Base-by-base conservation (phyloP, 2,329 filamentous ascomycete species). In the Diaporthe caulivora region DNA sequence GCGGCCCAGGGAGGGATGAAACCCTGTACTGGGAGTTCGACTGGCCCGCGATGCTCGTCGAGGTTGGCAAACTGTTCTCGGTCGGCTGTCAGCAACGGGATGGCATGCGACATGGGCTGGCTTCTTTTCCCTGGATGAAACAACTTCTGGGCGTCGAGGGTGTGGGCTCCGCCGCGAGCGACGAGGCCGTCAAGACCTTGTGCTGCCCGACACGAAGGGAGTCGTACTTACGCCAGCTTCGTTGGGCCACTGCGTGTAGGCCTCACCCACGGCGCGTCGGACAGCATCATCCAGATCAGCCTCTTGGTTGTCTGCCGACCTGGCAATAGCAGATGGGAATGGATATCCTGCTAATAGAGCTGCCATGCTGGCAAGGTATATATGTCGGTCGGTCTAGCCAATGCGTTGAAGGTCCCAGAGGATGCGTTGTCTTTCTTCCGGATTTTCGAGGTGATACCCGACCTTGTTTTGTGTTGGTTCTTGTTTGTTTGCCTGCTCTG, bases 1-100 rank as follows among this genome's bases (percentile, higher is more conserved):
- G 92, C 91, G 4, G 90, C 90, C 86, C 93, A 95, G 1, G 85
- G 73, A 1, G 94, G 94, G 67, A 97, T 94, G 0, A 81, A 81
- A 15, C 94, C 94, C 49, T 84, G 86, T 7, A 96, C 87, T 0
- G 79, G 78, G 17, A 96, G 87, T 64, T 91, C 85, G 5, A 95
- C 83, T 0, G 93, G 92, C 0, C 88, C 87, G 5, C 87, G 87
- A 76, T 94, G 88, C 77, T 95, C 92, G 17, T 90, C 89, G 54
- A 92, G 85, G 24, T 87, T 89, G 72, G 94, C 89, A 78, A 95
- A 95, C 92, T 94, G 65, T 5, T 64, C 6, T 47, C n/a, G 10
- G 6, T n/a, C 31, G 34, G 9, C 15, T 21, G 31, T 71, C 21
- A 71, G 68, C 24, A 62, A 69, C 53, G 31, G 68, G 62, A 31